phyloP scores from a whole-genome alignment of 176 grass and related monocot species.

The Alopecurus myosuroides region DNA sequence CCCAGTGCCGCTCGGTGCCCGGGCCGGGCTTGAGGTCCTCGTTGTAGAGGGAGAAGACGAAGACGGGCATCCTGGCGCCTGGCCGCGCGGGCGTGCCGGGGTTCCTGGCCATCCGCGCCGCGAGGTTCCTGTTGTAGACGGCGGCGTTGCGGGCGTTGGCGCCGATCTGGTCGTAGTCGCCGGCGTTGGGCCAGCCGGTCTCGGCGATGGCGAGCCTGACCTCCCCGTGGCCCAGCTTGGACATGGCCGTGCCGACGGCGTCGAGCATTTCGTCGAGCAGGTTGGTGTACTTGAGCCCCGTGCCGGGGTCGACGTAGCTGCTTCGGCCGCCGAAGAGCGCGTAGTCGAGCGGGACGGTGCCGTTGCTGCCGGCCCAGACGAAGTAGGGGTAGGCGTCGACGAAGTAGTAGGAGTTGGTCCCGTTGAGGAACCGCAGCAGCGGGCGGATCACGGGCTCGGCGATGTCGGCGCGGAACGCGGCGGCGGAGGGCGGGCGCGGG shows the following conservation, averaged over 20 bases:
- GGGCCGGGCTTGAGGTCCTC: conserved; percentile 69
- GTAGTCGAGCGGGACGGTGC: conserved; percentile 51
- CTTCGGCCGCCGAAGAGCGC: conserved; percentile 42
- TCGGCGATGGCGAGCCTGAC: conserved; percentile 73
- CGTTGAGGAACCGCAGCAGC: conserved; percentile 54
- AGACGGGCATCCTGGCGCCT: conserved; percentile 52
- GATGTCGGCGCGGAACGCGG: conserved; percentile 65
- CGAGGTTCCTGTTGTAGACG: conserved; percentile 76
- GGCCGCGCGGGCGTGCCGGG: conserved; percentile 62
- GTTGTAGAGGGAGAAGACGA: conserved; percentile 88
- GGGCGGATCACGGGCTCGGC: conserved; percentile 58
- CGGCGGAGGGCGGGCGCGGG: conserved; percentile 64
- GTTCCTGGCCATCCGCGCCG: conserved; percentile 27
- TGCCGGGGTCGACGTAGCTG: conserved; percentile 53
- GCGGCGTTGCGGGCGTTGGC: conserved; percentile 60
- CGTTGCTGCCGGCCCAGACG: conserved; percentile 45
- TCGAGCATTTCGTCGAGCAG: conserved; percentile 94
- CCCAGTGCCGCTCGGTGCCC: conserved; percentile 80
- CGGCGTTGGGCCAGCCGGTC: conserved; percentile 85
- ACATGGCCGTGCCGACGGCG: conserved; percentile 54
- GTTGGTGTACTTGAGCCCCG: conserved; percentile 59
- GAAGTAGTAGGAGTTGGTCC: conserved; percentile 84
- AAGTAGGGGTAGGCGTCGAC: conserved; percentile 87
- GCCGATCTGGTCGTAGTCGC: conserved; percentile 73
- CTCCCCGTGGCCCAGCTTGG: conserved; percentile 48